A percentile compares a stretch with the other conserved stretches of the same genome.
Evolutionary conservation across 1,284 basidiomycete genomes (phyloP).

Genomic region (Ustilago xerochloae): DNA sequence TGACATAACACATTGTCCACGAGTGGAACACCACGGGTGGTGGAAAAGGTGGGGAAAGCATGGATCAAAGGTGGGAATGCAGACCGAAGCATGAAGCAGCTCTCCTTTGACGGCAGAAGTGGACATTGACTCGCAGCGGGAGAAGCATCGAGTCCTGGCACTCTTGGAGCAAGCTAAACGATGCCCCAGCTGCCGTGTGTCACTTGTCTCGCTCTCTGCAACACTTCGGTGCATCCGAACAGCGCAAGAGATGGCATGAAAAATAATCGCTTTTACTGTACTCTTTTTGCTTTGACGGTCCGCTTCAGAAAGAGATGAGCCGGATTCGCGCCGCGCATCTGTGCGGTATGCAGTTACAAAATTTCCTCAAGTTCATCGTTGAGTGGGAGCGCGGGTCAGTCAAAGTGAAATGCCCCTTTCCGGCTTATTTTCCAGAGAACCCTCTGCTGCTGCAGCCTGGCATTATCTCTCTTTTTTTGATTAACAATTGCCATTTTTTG

Average conservation of each 20-base stretch:
- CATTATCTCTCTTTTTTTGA: too few relatives aligned
- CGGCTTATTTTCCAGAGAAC: not conserved
- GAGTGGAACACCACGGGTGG: not conserved
- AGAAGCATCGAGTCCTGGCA: not conserved
- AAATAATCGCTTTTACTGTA: not conserved
- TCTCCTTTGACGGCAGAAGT: too few relatives aligned
- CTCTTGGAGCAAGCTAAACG: conserved; percentile 10
- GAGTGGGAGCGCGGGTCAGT: too few relatives aligned
- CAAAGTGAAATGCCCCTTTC: too few relatives aligned
- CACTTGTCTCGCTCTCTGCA: not conserved
- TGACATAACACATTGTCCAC: not conserved
- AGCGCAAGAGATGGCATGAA: not conserved
- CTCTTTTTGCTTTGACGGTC: not conserved
- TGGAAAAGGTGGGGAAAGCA: not conserved
- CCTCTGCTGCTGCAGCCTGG: too few relatives aligned
- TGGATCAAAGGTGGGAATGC: not conserved
- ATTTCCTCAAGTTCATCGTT: too few relatives aligned
- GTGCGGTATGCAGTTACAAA: not conserved
- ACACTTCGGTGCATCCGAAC: not conserved
- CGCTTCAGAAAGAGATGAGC: too few relatives aligned
- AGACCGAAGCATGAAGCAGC: not conserved
- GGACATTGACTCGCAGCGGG: not conserved
- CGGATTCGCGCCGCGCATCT: too few relatives aligned
- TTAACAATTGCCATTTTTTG: conserved; percentile 4
- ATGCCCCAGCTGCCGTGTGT: not conserved